Conservation (phyloP, 768 basidiomycete genomes). For the Tricholoma bakamatsutake region DNA sequence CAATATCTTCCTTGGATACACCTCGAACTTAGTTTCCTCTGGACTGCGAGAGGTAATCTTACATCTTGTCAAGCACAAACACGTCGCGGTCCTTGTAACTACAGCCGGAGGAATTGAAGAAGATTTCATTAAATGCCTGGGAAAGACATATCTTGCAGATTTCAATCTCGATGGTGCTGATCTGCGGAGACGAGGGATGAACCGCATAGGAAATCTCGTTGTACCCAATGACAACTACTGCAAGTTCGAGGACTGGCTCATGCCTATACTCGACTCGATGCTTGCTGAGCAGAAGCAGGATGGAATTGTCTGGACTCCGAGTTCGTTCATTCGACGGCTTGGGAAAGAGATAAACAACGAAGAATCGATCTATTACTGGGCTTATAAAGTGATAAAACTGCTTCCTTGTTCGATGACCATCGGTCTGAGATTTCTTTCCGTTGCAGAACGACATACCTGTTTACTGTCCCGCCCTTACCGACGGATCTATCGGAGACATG, state of each 20-base stretch:
- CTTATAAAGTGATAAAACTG: conserved; percentile 78
- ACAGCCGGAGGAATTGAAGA: conserved; percentile 99
- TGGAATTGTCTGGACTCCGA: conserved; percentile 84
- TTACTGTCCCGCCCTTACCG: conserved; percentile 96
- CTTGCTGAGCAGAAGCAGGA: conserved; percentile 76
- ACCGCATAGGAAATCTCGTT: conserved; percentile 93
- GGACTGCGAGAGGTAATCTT: conserved; percentile 90
- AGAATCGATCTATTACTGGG: conserved; percentile 98
- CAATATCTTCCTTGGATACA: conserved; percentile 94
- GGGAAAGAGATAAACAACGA: conserved; percentile 98
- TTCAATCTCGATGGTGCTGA: conserved; percentile 90
- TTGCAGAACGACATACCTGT: conserved; percentile 94
- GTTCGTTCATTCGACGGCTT: conserved; percentile 84
- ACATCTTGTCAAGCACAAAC: conserved; percentile 89
- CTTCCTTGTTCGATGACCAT: conserved; percentile 9
- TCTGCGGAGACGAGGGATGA: conserved; percentile 86
- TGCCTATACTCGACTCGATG: conserved; percentile 88
- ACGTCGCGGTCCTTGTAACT: conserved; percentile 86
- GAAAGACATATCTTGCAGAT: conserved; percentile 92
- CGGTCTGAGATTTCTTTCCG: conserved; percentile 10
- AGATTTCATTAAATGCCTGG: conserved; percentile 98
- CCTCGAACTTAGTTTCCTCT: conserved; percentile 97
- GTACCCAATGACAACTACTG: conserved; percentile 99
- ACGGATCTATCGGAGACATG: conserved; percentile 98
- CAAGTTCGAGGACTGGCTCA: conserved; percentile 99